Evolutionary conservation across 192 early-diverging fungal species (phyloP), one percentile per base, ranked within the genome.

Genomic region (Geranomyces variabilis): DNA sequence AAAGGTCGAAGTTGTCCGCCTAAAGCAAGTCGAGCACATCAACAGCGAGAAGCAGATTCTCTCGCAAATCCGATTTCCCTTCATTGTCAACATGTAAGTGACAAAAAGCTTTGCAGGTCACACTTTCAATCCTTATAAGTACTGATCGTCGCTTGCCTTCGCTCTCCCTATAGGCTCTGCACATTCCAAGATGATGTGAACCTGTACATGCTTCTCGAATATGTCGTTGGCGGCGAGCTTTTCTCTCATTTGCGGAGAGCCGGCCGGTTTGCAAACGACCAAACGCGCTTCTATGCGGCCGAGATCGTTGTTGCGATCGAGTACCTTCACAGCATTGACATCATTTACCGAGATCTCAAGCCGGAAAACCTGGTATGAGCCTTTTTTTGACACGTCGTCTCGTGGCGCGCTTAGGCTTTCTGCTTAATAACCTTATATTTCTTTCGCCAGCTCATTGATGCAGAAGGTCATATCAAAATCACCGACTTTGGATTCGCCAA

Each of bases 401-500:
- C n/a, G n/a, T n/a, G n/a, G 36, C 36, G 36, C 36, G 36, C 36
- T 41, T 10, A 10, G 10, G 36, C 36, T 8, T 9, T 53, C 6
- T 53, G 6, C 51, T 53, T 26, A 53, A 4, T 15, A 53, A 41
- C 10, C 10, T 41, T 41, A 41, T 41, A 7, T 41, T 41, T 41
- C 3, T 10, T 53, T 17, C 24, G 7, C 28, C 92, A 79, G 69
- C 75, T 93, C 51, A 78, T 98, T 44, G 95, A 96, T 77, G 86
- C 87, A 13, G 76, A 86, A 53, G 96, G 96, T 4, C 93, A 98
- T 77, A 90, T 98, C 82, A 98, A 98, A 74, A 94, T 98, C 66
- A 92, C 96, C 0, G 95, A 98, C 81, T 98, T 98, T 86, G 96
- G 96, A 2, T 98, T 98, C 84, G 94, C 95, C 66, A 98, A 98